Percentiles rank a stretch among this genome's conserved stretches.
Evolutionary conservation across 2,329 filamentous ascomycete genomes (phyloP).

Genomic region (Diaporthe aspalathi): DNA sequence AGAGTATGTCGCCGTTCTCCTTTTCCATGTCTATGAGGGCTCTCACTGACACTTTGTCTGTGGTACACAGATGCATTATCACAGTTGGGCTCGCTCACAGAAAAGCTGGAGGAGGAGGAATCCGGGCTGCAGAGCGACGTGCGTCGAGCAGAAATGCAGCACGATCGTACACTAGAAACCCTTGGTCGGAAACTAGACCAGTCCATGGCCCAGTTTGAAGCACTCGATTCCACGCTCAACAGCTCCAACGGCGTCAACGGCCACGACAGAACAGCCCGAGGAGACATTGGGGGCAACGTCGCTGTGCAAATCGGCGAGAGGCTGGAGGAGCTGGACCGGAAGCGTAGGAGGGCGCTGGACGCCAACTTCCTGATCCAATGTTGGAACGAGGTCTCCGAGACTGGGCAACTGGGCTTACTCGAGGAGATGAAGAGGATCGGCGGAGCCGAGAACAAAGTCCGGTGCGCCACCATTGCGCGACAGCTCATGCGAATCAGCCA

Average conservation of each 20-base stretch:
- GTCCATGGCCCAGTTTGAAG: slow-evolving; percentile 92
- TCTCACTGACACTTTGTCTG: slow-evolving; percentile 43
- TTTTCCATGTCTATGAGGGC: neutral
- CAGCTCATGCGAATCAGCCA: slow-evolving; percentile 96
- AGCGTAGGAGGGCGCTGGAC: slow-evolving; percentile 89
- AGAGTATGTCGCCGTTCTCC: slow-evolving; percentile 62
- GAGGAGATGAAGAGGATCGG: slow-evolving; percentile 89
- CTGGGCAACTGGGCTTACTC: slow-evolving; percentile 85
- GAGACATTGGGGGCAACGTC: slow-evolving; percentile 79
- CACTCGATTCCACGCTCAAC: slow-evolving; percentile 85
- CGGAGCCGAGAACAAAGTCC: slow-evolving; percentile 90
- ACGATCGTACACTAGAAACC: slow-evolving; percentile 89
- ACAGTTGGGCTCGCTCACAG: slow-evolving; percentile 76
- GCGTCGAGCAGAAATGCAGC: slow-evolving; percentile 89
- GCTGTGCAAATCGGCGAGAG: slow-evolving; percentile 95
- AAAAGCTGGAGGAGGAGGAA: slow-evolving; percentile 89
- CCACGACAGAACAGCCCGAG: slow-evolving; percentile 61
- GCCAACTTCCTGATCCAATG: slow-evolving; percentile 96
- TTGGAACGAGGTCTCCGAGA: slow-evolving; percentile 94
- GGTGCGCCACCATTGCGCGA: slow-evolving; percentile 91
- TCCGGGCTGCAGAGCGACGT: slow-evolving; percentile 92
- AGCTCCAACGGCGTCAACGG: slow-evolving; percentile 58
- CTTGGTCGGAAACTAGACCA: slow-evolving; percentile 90
- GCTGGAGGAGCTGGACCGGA: slow-evolving; percentile 93
- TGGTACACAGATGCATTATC: slow-evolving; percentile 70